phyloP scores from a whole-genome alignment of 2,329 filamentous ascomycete genomes.

The Cladorrhinum sp. region DNA sequence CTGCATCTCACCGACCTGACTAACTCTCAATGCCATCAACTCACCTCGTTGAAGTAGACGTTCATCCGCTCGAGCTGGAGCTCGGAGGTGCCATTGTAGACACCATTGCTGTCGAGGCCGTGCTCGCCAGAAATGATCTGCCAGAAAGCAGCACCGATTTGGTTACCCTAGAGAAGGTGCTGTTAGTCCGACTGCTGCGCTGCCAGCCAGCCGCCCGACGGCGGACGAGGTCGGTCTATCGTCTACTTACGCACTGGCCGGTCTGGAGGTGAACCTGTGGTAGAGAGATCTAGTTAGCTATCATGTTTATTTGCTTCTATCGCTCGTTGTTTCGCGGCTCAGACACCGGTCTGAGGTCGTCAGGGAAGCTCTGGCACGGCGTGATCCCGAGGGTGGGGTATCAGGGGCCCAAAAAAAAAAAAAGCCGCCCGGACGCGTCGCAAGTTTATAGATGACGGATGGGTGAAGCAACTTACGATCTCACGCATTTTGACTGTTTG shows the following conservation, averaged over 20 bases:
- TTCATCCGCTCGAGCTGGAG: slow-evolving; percentile 99
- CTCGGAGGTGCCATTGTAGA: slow-evolving; percentile 98
- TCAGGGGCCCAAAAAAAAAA: slow-evolving; percentile 28
- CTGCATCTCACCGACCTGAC: neutral
- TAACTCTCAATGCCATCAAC: neutral
- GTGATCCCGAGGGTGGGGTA: slow-evolving; percentile 28
- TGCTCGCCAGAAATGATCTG: slow-evolving; percentile 87
- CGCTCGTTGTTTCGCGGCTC: slow-evolving; percentile 2
- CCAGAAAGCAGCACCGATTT: slow-evolving; percentile 99
- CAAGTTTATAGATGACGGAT: slow-evolving; percentile 8
- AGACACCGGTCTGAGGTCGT: slow-evolving; percentile 9
- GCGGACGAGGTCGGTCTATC: slow-evolving; percentile 2
- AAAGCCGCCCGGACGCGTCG: slow-evolving; percentile 27
- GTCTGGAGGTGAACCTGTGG: slow-evolving; percentile 97
- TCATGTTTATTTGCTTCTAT: slow-evolving; percentile 22
- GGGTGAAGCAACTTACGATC: slow-evolving; percentile 55
- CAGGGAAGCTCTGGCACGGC: slow-evolving; percentile 9
- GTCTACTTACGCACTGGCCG: slow-evolving; percentile 90
- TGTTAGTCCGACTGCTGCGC: slow-evolving; percentile 35
- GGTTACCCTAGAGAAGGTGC: slow-evolving; percentile 75
- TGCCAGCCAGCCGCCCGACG: slow-evolving; percentile 12
- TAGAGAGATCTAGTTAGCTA: slow-evolving; percentile 55
- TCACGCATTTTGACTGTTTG: slow-evolving; percentile 64
- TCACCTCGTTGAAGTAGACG: slow-evolving; percentile 82
- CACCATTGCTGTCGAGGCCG: slow-evolving; percentile 93